Percentiles rank a stretch among this genome's conserved stretches.
phyloP scores from a whole-genome alignment of 768 basidiomycete species.

The Rhodotorula toruloides region DNA sequence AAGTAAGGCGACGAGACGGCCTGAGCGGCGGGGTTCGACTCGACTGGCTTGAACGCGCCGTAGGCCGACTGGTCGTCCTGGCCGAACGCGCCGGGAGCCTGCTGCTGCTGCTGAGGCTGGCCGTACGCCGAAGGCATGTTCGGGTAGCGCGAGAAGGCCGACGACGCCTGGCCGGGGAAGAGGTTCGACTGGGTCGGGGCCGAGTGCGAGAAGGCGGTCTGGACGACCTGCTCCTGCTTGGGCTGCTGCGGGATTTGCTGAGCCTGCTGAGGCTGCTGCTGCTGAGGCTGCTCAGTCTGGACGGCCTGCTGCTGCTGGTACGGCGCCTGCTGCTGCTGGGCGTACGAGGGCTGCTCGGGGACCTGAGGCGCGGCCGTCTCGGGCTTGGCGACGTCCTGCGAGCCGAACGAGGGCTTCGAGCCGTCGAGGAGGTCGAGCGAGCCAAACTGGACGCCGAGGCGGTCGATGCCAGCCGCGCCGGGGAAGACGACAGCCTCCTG shows the following conservation, averaged over 20 bases:
- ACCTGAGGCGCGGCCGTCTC: constrained; percentile 5
- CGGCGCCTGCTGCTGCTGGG: neutral
- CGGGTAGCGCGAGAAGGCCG: constrained; percentile 33
- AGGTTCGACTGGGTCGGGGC: constrained; percentile 13
- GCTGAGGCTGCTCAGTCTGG: constrained; percentile 2
- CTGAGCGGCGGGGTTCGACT: constrained; percentile 5
- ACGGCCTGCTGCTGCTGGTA: constrained; percentile 10
- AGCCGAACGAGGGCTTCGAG: constrained; percentile 20
- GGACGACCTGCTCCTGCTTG: constrained; percentile 24
- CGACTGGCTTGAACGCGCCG: constrained; percentile 33
- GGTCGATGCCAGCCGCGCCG: constrained; percentile 25
- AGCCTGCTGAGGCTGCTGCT: constrained; percentile 11
- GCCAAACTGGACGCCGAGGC: constrained; percentile 41
- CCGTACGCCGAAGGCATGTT: constrained; percentile 29
- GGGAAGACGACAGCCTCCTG: constrained; percentile 40
- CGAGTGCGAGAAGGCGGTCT: constrained; percentile 20
- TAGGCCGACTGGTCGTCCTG: constrained; percentile 5
- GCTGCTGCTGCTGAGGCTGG: constrained; percentile 14
- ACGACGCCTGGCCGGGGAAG: constrained; percentile 15
- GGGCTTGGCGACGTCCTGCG: constrained; percentile 1
- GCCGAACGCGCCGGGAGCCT: neutral
- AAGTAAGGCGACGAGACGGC: constrained; percentile 35
- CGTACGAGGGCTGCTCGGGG: neutral
- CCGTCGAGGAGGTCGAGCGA: constrained; percentile 36
- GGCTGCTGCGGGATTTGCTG: constrained; percentile 1